A percentile compares a stretch with the other conserved stretches of the same genome.
phyloP scores from a whole-genome alignment of 768 basidiomycete genomes.

The Suillus lakei region DNA sequence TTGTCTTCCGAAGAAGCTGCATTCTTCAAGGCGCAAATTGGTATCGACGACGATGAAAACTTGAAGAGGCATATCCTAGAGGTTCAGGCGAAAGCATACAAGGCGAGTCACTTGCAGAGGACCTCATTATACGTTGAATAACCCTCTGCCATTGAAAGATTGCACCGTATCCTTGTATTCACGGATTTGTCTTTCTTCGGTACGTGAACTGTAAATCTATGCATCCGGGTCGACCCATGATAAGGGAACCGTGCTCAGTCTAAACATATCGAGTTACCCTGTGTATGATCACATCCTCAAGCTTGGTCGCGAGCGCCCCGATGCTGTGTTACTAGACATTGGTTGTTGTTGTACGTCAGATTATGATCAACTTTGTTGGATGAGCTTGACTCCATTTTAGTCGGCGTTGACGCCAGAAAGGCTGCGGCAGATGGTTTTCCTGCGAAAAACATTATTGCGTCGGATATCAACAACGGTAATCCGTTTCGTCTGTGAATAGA shows the following conservation, averaged over 20 bases:
- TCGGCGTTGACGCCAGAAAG: slow-evolving; percentile 43
- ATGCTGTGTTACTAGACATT: slow-evolving; percentile 48
- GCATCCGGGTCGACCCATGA: not conserved
- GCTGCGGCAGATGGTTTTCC: slow-evolving; percentile 49
- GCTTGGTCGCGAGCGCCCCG: slow-evolving; percentile 40
- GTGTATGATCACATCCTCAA: slow-evolving; percentile 34
- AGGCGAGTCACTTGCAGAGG: slow-evolving; percentile 12
- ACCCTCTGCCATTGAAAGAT: not conserved
- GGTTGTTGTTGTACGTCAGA: slow-evolving; percentile 47
- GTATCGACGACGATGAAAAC: slow-evolving; percentile 29
- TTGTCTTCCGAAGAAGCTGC: slow-evolving; percentile 11
- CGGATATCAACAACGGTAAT: slow-evolving; percentile 45
- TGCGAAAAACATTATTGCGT: slow-evolving; percentile 39
- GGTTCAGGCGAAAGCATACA: slow-evolving; percentile 33
- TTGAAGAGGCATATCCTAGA: slow-evolving; percentile 32
- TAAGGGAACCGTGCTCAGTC: not conserved
- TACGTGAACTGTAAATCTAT: slow-evolving; percentile 9
- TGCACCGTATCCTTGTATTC: slow-evolving; percentile 32
- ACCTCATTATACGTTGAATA: not conserved
- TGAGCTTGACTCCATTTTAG: slow-evolving; percentile 7
- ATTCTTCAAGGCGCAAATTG: slow-evolving; percentile 30
- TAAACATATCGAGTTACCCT: not conserved
- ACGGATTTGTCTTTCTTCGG: slow-evolving; percentile 27
- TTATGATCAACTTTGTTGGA: not conserved
- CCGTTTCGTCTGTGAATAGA: not conserved